phyloP scores from a whole-genome alignment of 306 rosid species.

The Senna siamea region DNA sequence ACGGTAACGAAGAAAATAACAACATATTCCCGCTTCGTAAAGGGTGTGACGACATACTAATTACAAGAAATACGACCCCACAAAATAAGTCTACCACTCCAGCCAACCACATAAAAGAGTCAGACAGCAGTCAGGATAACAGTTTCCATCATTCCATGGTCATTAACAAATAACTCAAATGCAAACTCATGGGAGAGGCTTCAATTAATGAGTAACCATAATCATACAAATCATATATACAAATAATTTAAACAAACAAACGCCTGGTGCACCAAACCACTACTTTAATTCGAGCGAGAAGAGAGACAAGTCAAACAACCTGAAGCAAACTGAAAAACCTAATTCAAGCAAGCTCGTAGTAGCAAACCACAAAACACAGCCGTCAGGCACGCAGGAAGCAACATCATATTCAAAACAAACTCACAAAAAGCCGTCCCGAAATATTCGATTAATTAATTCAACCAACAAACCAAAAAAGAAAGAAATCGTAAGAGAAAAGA shows the following conservation, averaged over 20 bases:
- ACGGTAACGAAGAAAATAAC: neutral
- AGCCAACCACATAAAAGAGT: neutral
- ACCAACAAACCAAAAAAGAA: neutral
- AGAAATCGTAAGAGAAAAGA: neutral
- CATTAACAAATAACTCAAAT: neutral
- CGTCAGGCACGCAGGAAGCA: constrained; percentile 13
- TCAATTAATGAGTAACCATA: constrained; percentile 1
- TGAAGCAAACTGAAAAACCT: constrained; percentile 29
- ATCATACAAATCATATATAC: neutral
- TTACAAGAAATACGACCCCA: neutral
- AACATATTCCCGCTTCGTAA: neutral
- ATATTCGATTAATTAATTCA: neutral
- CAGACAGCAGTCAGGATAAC: neutral
- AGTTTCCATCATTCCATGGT: too few species aligned
- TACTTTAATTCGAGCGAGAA: neutral
- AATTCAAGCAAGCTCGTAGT: constrained; percentile 24
- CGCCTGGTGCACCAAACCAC: neutral
- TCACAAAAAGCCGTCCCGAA: constrained; percentile 10
- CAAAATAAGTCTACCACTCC: neutral
- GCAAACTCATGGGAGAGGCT: neutral
- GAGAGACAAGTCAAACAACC: neutral
- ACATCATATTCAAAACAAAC: neutral
- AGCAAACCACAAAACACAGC: neutral
- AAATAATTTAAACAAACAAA: constrained; percentile 22
- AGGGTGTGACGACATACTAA: neutral